phyloP scores from a whole-genome alignment of 148 eudicot species.

The Rheum nobile region DNA sequence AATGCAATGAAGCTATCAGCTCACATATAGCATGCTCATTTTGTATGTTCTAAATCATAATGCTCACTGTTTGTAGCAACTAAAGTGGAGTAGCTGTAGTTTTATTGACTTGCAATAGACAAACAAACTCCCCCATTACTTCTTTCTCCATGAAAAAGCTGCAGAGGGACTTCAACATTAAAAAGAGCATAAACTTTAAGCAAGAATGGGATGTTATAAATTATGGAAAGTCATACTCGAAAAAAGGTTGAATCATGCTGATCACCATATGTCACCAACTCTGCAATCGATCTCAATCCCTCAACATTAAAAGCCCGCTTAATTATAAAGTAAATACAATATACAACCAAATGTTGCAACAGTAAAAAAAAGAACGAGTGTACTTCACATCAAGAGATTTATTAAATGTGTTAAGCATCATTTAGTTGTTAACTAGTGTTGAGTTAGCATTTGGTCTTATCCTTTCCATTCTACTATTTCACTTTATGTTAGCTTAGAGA shows the following conservation, averaged over 20 bases:
- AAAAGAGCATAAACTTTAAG: neutral
- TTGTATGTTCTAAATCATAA: slow-evolving; percentile 78
- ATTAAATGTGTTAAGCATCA: too few species aligned
- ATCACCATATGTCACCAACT: slow-evolving; percentile 90
- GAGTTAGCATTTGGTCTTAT: too few species aligned
- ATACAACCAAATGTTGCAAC: neutral
- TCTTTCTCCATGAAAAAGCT: slow-evolving; percentile 99
- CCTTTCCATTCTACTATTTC: too few species aligned
- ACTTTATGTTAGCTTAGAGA: too few species aligned
- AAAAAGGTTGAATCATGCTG: slow-evolving; percentile 83
- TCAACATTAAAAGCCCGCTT: slow-evolving; percentile 79
- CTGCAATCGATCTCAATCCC: slow-evolving; percentile 89
- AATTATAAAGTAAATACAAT: slow-evolving; percentile 3
- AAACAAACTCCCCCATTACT: slow-evolving; percentile 89
- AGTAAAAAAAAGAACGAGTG: neutral
- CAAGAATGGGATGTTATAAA: neutral
- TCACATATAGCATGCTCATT: slow-evolving; percentile 90
- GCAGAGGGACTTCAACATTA: slow-evolving; percentile 11
- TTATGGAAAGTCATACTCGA: slow-evolving; percentile 50
- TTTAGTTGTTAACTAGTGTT: too few species aligned
- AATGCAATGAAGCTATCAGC: slow-evolving; percentile 15
- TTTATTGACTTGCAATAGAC: slow-evolving; percentile 66
- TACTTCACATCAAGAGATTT: slow-evolving; percentile 79
- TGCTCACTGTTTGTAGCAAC: slow-evolving; percentile 88
- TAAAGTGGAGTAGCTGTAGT: slow-evolving; percentile 63